These are phyloP conservation scores for Phyllachora maydis DNA, from an alignment of 2,329 filamentous ascomycete species.

Conservation along the genomic window DNA sequence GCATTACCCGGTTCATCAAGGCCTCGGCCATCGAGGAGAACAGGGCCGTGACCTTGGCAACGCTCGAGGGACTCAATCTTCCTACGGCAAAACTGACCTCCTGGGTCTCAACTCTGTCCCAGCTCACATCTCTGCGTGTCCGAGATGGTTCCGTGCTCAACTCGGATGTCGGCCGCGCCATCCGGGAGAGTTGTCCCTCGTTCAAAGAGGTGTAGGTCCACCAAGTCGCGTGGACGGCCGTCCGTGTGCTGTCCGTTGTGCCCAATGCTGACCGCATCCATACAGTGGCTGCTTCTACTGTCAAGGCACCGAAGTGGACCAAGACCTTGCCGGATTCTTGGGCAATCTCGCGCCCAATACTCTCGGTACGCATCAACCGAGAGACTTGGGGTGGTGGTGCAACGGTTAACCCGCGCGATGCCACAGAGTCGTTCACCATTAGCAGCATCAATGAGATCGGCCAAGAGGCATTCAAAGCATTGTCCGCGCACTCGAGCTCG, in stretches of 20 bases:
- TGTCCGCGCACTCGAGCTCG: conserved; percentile 19
- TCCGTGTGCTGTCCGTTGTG: background rate
- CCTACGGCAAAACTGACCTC: conserved; percentile 26
- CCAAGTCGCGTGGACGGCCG: background rate
- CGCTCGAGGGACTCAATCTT: conserved; percentile 29
- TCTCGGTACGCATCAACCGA: conserved; percentile 12
- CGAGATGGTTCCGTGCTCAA: conserved; percentile 39
- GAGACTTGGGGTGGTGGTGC: no score
- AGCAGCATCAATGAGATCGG: conserved; percentile 33
- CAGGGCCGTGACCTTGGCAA: conserved; percentile 30
- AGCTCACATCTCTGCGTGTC: conserved; percentile 36
- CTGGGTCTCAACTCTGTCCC: conserved; percentile 38
- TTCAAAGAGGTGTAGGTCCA: conserved; percentile 29
- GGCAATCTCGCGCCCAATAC: conserved; percentile 30
- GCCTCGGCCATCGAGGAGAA: conserved; percentile 15
- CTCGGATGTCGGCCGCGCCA: conserved; percentile 27
- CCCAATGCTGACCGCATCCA: background rate
- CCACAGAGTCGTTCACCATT: conserved; percentile 29
- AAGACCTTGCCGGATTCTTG: conserved; percentile 36
- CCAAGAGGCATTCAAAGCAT: conserved; percentile 29
- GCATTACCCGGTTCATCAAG: conserved; percentile 29
- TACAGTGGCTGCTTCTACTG: conserved; percentile 25
- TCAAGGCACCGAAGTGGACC: conserved; percentile 25
- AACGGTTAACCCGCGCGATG: background rate
- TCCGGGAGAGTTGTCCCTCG: conserved; percentile 35